Percentiles rank a stretch among this genome's conserved stretches.
These are phyloP conservation scores for Xylaria sp. DNA, from an alignment of 2,329 filamentous ascomycete genomes.

Conservation along the genomic window DNA sequence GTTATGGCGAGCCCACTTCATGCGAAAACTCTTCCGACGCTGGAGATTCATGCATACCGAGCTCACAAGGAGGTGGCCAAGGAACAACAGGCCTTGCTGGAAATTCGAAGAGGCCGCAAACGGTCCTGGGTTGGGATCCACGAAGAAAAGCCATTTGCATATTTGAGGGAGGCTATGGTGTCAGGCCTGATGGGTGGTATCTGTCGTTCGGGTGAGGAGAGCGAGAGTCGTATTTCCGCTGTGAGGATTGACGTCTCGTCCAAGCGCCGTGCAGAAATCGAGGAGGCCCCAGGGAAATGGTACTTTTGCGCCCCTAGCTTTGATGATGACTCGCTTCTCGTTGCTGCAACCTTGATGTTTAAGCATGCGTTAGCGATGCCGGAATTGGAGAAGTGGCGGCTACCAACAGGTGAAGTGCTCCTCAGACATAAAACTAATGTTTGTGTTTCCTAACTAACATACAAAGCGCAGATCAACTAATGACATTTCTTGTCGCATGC, in stretches of 20 bases:
- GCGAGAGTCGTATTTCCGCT: constrained; percentile 65
- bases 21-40: constrained; percentile 71
- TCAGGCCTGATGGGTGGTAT: constrained; percentile 89
- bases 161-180: constrained; percentile 91
- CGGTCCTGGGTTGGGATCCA: constrained; percentile 90
- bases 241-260: constrained; percentile 71
- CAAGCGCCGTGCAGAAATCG: constrained; percentile 69
- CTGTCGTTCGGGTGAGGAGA: constrained; percentile 70
- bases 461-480: constrained; percentile 70
- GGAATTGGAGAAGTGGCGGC: constrained; percentile 79
- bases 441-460: constrained; percentile 47
- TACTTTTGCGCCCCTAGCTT: constrained; percentile 89
- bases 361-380: constrained; percentile 84
- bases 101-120: constrained; percentile 76
- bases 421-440: constrained; percentile 17
- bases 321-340: constrained; percentile 86
- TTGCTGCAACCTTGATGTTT: constrained; percentile 86
- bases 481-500: constrained; percentile 84
- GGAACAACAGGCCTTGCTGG: constrained; percentile 74
- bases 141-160: constrained; percentile 85
- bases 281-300: constrained; percentile 77
- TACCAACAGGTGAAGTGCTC: constrained; percentile 70
- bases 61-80: constrained; percentile 76
- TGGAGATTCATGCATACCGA: constrained; percentile 84
- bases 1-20: constrained; percentile 82